Evolutionary conservation across 2,329 filamentous ascomycete species (phyloP), one percentile per base, ranked within the genome.

Genomic region (Verruconis gallopava): DNA sequence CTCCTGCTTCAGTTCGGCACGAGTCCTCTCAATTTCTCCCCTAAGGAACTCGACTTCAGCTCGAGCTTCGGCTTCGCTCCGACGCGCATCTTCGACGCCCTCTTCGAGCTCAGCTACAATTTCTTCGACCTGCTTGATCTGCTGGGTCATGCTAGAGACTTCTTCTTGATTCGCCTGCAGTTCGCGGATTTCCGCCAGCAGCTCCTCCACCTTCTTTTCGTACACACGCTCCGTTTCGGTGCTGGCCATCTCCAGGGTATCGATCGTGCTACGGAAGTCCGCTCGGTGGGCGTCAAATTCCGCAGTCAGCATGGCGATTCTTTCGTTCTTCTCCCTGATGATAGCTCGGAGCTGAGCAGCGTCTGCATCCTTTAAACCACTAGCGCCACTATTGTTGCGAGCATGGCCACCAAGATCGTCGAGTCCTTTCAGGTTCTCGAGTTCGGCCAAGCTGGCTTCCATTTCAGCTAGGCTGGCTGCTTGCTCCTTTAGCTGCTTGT

Each of bases 81-180:
- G 74, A 42, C 91, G 73, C 37, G 91, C 88, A 63, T 98, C 91
- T 62, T 98, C 91, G 1, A 98, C 69, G 1, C 91, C 91, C 60
- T 98, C 91, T 60, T 98, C 91, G 0, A 98, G 74, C 59, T 98
- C 91, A 52, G 93, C 89, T 2, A 98, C 91, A 22, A 96, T 73
- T 58, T 96, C 89, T 58, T 96, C 91, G 1, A 98, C 70, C 61
- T 94, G 86, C 64, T 94, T 95, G 42, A 98, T 71, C 61, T 98
- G 91, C 48, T 73, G 73, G 4, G 91, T 88, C 15, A 98, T 86
- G 19, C 79, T 82, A 52, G 95, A 85, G 5, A 98, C 86, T 56
- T 98, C 91, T 45, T 93, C 79, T 32, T 80, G 82, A 35, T 83
- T 74, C 34, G 86, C 81, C 50, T 89, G 81, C 3, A 91, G 66